Conservation (phyloP, 164 flowering plant genomes). For the Cinnamomum chago region DNA sequence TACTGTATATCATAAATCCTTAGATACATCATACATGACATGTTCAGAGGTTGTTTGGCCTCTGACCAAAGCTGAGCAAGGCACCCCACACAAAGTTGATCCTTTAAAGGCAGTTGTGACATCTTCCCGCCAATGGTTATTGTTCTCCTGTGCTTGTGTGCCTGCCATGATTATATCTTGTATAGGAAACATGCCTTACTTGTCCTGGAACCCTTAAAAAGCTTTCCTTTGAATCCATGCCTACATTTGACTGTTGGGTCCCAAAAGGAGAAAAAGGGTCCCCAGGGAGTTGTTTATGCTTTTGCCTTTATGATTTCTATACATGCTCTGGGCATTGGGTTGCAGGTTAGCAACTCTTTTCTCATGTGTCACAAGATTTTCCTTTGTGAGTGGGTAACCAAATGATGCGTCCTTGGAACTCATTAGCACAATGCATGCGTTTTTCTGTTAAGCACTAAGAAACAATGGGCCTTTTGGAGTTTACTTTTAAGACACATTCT, state of each 20-base stretch:
- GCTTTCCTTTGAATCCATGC: constrained; percentile 20
- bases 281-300: not conserved
- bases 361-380: constrained; percentile 1
- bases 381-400: constrained; percentile 13
- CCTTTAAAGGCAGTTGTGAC: constrained; percentile 11
- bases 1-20: not conserved
- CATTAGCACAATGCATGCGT: not conserved
- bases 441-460: not conserved
- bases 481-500: no score
- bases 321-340: no score
- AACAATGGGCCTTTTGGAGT: no score
- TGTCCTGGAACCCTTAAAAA: constrained; percentile 12
- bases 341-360: not conserved
- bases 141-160: constrained; percentile 14
- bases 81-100: constrained; percentile 6
- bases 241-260: constrained; percentile 28
- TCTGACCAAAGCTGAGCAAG: constrained; percentile 7
- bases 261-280: not conserved
- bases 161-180: constrained; percentile 22
- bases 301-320: not conserved
- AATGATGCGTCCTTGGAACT: constrained; percentile 10
- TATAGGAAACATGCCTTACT: constrained; percentile 48
- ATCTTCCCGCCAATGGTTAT: constrained; percentile 16
- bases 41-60: constrained; percentile 10
- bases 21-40: not conserved